phyloP scores from a whole-genome alignment of 139 green algal genomes.

The Asterochloris erici region DNA sequence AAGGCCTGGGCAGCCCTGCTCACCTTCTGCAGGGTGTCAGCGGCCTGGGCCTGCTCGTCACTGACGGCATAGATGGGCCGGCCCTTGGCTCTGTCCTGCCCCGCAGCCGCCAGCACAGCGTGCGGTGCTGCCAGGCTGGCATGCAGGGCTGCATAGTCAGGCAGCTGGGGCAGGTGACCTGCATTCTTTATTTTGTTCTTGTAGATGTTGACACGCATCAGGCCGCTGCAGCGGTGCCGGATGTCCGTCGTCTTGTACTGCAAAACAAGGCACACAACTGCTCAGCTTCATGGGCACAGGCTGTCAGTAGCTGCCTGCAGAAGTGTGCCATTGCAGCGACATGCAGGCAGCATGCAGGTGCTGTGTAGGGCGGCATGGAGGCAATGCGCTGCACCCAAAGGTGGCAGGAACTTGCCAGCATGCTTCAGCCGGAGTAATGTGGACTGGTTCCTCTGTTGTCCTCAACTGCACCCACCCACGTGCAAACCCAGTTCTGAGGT shows the following conservation, averaged over 20 bases:
- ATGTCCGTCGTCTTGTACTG: constrained; percentile 89
- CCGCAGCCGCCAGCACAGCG: constrained; percentile 34
- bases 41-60: constrained; percentile 33
- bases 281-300: not conserved
- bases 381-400: no score
- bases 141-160: constrained; percentile 38
- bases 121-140: constrained; percentile 56
- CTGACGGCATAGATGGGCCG: constrained; percentile 41
- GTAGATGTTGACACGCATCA: constrained; percentile 86
- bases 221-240: constrained; percentile 34
- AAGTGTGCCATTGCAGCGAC: no score
- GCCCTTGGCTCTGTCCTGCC: not conserved
- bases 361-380: no score
- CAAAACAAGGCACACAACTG: constrained; percentile 14
- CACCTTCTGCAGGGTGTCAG: constrained; percentile 32
- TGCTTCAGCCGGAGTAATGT: no score
- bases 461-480: no score
- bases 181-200: constrained; percentile 67
- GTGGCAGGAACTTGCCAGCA: no score
- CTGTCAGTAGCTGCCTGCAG: no score
- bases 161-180: constrained; percentile 48
- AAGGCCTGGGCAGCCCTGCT: not conserved
- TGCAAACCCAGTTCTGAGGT: no score
- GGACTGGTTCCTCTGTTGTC: no score
- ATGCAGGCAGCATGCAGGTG: no score